These are phyloP conservation scores for Chrysanthemum lavandulifolium DNA, from an alignment of 129 eudicot genomes.

Conservation along the genomic window DNA sequence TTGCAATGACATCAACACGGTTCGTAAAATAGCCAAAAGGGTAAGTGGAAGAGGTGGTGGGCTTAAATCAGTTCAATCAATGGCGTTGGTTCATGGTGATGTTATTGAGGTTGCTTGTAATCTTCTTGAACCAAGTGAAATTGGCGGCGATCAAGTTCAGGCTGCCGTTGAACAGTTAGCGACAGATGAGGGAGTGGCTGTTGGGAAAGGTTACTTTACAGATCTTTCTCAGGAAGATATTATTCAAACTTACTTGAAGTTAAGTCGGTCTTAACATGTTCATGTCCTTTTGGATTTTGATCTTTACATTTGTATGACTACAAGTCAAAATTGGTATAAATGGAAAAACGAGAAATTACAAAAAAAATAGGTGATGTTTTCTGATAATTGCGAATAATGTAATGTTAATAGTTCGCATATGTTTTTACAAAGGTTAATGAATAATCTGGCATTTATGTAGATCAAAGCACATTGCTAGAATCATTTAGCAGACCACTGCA, in stretches of 20 bases:
- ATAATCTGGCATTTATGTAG: too few relatives aligned
- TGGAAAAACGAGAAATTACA: not conserved
- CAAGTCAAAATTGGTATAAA: not conserved
- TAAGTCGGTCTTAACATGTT: conserved; percentile 12
- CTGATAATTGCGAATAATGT: too few relatives aligned
- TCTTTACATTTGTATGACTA: not conserved
- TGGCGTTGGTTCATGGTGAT: conserved; percentile 90
- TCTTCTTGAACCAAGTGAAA: conserved; percentile 66
- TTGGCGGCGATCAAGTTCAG: conserved; percentile 69
- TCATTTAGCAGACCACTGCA: too few relatives aligned
- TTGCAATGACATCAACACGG: conserved; percentile 54
- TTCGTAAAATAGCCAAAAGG: conserved; percentile 69
- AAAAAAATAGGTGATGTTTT: not conserved
- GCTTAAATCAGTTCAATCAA: conserved; percentile 78
- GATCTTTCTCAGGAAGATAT: conserved; percentile 72
- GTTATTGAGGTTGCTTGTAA: conserved; percentile 94
- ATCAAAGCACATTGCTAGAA: too few relatives aligned
- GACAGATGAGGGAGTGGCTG: conserved; percentile 61
- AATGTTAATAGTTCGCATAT: too few relatives aligned
- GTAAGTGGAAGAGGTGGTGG: conserved; percentile 92
- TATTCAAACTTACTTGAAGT: conserved; percentile 57
- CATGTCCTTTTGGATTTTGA: not conserved
- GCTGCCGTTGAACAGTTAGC: conserved; percentile 58
- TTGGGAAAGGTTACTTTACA: conserved; percentile 84
- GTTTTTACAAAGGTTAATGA: too few relatives aligned